Evolutionary conservation across 192 early-diverging fungal species (phyloP).

Genomic region (Coemansia sp.): DNA sequence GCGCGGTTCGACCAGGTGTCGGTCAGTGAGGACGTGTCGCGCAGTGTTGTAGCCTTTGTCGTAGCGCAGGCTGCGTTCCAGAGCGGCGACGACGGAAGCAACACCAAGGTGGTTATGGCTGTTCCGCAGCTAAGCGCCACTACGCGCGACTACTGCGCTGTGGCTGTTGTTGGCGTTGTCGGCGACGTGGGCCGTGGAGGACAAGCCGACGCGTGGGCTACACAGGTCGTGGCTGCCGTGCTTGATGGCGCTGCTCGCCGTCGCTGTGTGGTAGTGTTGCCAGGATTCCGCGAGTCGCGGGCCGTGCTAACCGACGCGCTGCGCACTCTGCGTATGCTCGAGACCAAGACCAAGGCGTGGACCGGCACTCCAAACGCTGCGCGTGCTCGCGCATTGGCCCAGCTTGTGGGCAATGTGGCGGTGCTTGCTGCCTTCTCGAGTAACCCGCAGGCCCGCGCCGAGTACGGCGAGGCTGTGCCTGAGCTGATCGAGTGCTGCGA

Average conservation of each 20-base stretch:
- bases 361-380: conserved; percentile 10
- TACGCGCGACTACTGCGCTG: conserved; percentile 64
- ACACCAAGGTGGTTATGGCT: conserved; percentile 47
- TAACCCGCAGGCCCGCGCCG: conserved; percentile 67
- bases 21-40: conserved; percentile 76
- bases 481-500: conserved; percentile 80
- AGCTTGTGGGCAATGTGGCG: conserved; percentile 40
- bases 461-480: conserved; percentile 57
- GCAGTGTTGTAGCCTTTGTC: conserved; percentile 67
- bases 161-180: conserved; percentile 66
- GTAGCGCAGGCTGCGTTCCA: conserved; percentile 75
- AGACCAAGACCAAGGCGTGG: neutral
- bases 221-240: conserved; percentile 19
- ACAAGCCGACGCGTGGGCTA: conserved; percentile 26
- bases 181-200: conserved; percentile 61
- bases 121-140: conserved; percentile 61
- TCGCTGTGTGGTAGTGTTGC: conserved; percentile 14
- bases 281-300: conserved; percentile 14
- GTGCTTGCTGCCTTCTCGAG: conserved; percentile 54
- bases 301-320: conserved; percentile 12
- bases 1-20: conserved; percentile 73
- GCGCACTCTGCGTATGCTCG: conserved; percentile 22
- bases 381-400: conserved; percentile 39
- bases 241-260: conserved; percentile 20
- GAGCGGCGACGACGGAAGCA: conserved; percentile 38